Evolutionary conservation across 345 rosid species (phyloP).

Genomic region (Rhodamnia rubescens): DNA sequence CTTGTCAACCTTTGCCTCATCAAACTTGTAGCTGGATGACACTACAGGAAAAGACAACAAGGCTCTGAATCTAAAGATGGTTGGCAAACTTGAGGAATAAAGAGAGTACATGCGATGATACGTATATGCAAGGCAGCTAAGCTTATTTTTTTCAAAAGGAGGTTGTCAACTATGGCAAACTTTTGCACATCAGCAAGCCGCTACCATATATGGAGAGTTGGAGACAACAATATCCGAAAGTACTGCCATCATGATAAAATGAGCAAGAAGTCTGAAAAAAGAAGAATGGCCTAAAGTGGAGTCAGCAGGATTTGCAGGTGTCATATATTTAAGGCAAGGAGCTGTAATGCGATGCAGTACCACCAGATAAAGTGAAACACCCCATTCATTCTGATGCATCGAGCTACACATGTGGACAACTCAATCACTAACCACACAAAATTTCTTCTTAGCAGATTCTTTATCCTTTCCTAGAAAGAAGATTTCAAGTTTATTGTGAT

Average conservation of each 20-base stretch:
- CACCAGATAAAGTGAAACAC: background rate
- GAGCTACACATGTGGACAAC: background rate
- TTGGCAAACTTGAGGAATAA: background rate
- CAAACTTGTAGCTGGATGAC: background rate
- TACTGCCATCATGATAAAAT: background rate
- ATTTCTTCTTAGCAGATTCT: background rate
- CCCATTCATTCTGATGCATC: background rate
- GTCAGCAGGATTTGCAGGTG: background rate
- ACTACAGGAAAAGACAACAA: background rate
- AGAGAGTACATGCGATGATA: background rate
- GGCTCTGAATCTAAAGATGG: background rate
- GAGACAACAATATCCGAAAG: background rate
- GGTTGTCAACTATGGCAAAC: background rate
- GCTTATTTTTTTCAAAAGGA: background rate
- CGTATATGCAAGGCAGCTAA: background rate
- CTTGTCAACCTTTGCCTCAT: background rate
- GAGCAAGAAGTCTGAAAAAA: background rate
- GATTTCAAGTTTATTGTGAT: background rate
- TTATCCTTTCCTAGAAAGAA: background rate
- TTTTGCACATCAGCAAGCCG: background rate
- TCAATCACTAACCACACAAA: background rate
- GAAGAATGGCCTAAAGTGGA: background rate
- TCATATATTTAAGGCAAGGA: background rate
- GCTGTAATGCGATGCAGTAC: background rate
- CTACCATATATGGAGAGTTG: background rate